Evolutionary conservation across 768 basidiomycete species (phyloP), one percentile per base, ranked within the genome.

Genomic region (Epithele typhae): DNA sequence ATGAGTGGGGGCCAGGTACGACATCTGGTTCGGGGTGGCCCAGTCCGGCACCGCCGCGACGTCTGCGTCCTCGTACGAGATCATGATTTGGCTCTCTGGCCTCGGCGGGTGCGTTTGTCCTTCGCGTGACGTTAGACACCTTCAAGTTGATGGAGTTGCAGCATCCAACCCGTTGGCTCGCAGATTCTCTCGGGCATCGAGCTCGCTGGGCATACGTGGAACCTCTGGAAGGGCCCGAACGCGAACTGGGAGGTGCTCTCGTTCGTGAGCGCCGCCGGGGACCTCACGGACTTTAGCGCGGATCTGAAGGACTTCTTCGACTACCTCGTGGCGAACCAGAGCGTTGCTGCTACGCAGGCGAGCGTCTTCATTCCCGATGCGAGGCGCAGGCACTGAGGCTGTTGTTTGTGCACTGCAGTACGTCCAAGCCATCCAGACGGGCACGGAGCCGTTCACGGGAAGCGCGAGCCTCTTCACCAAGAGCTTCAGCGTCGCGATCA

Each of bases 11-110:
- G 18, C n/a, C 35, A 74, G 73, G 25, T 80, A 79, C 48, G 77
- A 79, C 48, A 75, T 79, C 37, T 81, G 79, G 79, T 56, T 69
- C 25, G 78, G 79, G 25, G 59, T 51, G 12, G 60, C 73, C 8
- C 55, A 66, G 3, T 57, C 69, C 5, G 78, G 77, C 36, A 51
- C 54, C 0, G 71, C 78, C n/a, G 77, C 78, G 0, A 64, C 73
- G 2, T 50, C 62, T 6, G 68, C 70, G 5, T 78, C 76, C 5
- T 71, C 72, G 2, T 80, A 67, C 54, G 78, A 80, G 57, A 77
- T 80, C 45, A 80, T 80, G 78, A 78, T 80, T 48, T 80, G 78
- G 78, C 70, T 80, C 22, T 78, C 78, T 42, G 73, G 76, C 30
- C 68, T 68, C 11, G 78, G 78, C 58, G 74, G 74, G 78, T 79